phyloP scores from a whole-genome alignment of 2,329 filamentous ascomycete genomes.

The Aspergillus japonicus region DNA sequence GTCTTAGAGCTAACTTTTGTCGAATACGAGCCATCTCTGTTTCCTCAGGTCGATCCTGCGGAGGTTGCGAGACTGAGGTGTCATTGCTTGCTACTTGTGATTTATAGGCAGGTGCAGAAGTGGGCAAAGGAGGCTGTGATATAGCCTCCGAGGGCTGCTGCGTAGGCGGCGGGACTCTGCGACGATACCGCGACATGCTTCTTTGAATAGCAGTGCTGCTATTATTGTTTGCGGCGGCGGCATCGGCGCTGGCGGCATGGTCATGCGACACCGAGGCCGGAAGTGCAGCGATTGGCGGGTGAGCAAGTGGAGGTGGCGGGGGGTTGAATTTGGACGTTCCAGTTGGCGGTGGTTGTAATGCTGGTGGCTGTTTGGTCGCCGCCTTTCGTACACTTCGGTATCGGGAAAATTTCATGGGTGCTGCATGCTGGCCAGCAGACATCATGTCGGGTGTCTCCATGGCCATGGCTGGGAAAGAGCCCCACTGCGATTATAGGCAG shows the following conservation, averaged over 20 bases:
- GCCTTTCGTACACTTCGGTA: slow-evolving; percentile 58
- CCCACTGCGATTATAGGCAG: not conserved
- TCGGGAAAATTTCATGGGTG: slow-evolving; percentile 52
- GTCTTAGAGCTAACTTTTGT: not conserved
- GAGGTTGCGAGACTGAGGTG: not conserved
- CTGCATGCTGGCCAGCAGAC: slow-evolving; percentile 13
- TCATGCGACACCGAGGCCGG: slow-evolving; percentile 11
- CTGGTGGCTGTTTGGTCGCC: slow-evolving; percentile 35
- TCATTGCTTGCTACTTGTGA: not conserved
- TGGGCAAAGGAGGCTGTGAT: slow-evolving; percentile 11
- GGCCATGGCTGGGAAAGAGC: slow-evolving; percentile 11
- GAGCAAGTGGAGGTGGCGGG: slow-evolving; percentile 16
- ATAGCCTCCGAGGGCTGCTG: slow-evolving; percentile 11
- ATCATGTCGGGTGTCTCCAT: slow-evolving; percentile 23
- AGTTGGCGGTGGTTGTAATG: not conserved
- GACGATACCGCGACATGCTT: slow-evolving; percentile 38
- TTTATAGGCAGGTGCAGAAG: slow-evolving; percentile 10
- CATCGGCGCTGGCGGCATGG: not conserved
- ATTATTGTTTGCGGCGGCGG: slow-evolving; percentile 9
- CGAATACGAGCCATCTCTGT: slow-evolving; percentile 2
- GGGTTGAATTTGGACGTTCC: slow-evolving; percentile 4
- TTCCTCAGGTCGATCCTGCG: not conserved
- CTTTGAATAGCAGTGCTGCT: slow-evolving; percentile 22
- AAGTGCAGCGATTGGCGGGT: slow-evolving; percentile 17
- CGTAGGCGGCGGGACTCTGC: slow-evolving; percentile 20